Conservation (phyloP, 768 basidiomycete genomes). For the Auricularia sp. region DNA sequence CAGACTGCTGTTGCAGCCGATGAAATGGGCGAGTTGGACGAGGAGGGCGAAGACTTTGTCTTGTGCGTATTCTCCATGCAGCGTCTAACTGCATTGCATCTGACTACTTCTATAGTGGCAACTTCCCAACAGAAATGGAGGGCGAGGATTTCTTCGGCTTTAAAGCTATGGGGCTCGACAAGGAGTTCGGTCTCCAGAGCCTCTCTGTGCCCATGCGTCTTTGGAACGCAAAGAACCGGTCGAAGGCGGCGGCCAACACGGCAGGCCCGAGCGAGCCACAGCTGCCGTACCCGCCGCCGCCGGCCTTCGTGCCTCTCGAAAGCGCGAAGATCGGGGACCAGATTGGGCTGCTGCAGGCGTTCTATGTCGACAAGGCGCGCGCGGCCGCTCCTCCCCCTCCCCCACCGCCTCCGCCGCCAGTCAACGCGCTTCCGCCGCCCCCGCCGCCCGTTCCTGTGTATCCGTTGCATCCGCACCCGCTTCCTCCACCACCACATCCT, state of each 20-base stretch:
- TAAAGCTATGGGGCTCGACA: constrained; percentile 76
- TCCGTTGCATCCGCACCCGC: constrained; percentile 10
- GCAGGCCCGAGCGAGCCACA: constrained; percentile 43
- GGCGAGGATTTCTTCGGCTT: constrained; percentile 90
- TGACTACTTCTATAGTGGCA: constrained; percentile 41
- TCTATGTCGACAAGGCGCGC: constrained; percentile 38
- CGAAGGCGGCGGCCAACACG: background rate
- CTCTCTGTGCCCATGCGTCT: constrained; percentile 71
- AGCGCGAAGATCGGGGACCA: constrained; percentile 58
- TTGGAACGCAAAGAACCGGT: constrained; percentile 47
- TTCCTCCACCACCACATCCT: constrained; percentile 14
- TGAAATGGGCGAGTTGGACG: constrained; percentile 38
- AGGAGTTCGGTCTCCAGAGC: constrained; percentile 69
- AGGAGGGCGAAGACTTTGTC: constrained; percentile 54
- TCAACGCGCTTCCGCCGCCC: constrained; percentile 22
- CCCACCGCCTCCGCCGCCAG: background rate
- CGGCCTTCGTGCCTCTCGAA: constrained; percentile 65
- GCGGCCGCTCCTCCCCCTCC: constrained; percentile 5
- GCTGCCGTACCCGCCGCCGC: constrained; percentile 76
- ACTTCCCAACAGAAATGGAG: constrained; percentile 74
- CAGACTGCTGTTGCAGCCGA: constrained; percentile 37
- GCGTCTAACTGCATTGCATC: background rate
- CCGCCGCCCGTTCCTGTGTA: constrained; percentile 3
- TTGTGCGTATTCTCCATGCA: constrained; percentile 33
- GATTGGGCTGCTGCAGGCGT: constrained; percentile 74